Evolutionary conservation across 176 grass and related monocot species (phyloP), one percentile per base, ranked within the genome.

Genomic region (Avena insularis): DNA sequence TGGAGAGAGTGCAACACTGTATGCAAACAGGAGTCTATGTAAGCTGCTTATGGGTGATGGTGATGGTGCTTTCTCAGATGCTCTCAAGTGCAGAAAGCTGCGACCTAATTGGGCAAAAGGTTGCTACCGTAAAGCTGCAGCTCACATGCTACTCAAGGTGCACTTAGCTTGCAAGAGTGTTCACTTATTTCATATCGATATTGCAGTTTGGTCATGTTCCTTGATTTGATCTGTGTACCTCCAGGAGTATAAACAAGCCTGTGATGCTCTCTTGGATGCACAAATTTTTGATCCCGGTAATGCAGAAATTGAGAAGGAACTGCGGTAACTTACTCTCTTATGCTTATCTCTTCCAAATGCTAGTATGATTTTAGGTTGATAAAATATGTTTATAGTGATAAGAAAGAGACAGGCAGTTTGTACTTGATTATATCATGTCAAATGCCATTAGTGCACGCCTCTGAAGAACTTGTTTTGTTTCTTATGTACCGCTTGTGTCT

Each of bases 11-110:
- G 79, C 88, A 56, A 35, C 58, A 20, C 0, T 90, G n/a, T 87
- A 87, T 57, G 79, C 88, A 68, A 92, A 92, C 59, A 90, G 88
- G 71, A 90, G 88, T 77, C 56, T 87, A 3, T 92, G 88, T n/a
- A 90, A 78, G 82, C 61, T 90, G 60, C 53, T 23, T 25, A 45
- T n/a, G 87, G 87, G 91, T 43, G 81, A 92, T 80, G 88, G 84
- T 9, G 80, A 89, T 48, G 48, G 51, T 49, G 72, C 91, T 64
- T 60, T 90, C 11, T 54, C 74, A 46, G 88, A 92, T 78, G 84
- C 84, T 70, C 54, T 81, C 14, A 35, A 31, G 56, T 86, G 84
- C 58, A 83, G 82, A 49, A 87, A 70, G 67, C 36, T 89, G 61
- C 65, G 62, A 27, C 74, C 82, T 61, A 23, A 80, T 1, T 85